Evolutionary conservation across 2,329 filamentous ascomycete genomes (phyloP).

Genomic region (Blastomyces gilchristii): DNA sequence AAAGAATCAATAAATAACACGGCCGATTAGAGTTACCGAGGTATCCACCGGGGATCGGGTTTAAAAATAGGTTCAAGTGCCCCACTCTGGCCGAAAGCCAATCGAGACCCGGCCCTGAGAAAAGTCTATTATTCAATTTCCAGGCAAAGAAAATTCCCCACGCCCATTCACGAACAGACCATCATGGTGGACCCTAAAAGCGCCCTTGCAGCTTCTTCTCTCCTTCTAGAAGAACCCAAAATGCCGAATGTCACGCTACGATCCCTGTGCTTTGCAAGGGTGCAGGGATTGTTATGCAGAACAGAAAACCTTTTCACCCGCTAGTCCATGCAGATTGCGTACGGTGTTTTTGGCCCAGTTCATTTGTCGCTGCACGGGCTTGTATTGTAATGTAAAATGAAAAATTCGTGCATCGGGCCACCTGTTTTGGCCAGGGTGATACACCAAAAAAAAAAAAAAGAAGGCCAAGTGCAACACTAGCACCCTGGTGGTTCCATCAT

Average conservation of each 20-base stretch:
- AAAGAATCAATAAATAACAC: too few species aligned
- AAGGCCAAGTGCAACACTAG: background rate
- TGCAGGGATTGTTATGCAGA: background rate
- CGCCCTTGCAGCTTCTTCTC: conserved; percentile 1
- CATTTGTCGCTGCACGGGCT: background rate
- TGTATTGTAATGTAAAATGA: background rate
- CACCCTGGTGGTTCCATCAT: background rate
- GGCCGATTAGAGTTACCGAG: background rate
- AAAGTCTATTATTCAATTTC: too few species aligned
- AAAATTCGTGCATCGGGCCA: background rate
- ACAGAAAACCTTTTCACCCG: background rate
- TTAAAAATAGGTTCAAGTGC: background rate
- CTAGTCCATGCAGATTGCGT: background rate
- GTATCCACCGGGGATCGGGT: background rate
- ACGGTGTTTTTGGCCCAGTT: background rate
- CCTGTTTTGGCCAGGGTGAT: background rate
- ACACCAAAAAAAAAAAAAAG: background rate
- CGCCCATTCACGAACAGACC: background rate
- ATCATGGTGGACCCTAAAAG: background rate
- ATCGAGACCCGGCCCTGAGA: background rate
- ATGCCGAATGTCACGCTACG: background rate
- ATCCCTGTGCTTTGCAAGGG: background rate
- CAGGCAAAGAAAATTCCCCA: background rate
- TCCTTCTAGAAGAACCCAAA: background rate
- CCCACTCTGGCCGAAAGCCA: background rate